Percentiles rank a stretch among this genome's conserved stretches.
Conservation (phyloP, 345 rosid species). For the Syzygium grande region DNA sequence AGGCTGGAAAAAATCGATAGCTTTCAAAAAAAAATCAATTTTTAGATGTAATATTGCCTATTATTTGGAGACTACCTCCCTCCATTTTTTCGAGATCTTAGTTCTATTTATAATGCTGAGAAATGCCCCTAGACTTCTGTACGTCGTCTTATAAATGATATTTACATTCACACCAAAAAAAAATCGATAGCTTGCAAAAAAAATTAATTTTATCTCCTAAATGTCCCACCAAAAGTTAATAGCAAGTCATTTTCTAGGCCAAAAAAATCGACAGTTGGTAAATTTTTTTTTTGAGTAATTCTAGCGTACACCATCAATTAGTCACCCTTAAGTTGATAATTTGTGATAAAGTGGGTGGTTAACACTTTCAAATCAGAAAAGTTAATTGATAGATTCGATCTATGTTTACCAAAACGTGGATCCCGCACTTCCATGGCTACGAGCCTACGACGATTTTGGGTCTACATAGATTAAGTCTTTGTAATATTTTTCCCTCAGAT, state of each 20-base stretch:
- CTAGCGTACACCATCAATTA: neutral
- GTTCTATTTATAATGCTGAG: no score
- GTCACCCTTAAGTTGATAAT: no score
- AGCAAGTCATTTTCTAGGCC: neutral
- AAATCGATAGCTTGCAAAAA: neutral
- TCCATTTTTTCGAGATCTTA: no score
- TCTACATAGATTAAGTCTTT: neutral
- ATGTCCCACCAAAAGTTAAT: neutral
- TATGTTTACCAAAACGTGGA: neutral
- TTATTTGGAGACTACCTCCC: no score
- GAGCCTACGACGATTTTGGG: neutral
- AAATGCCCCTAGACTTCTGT: no score
- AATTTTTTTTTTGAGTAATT: neutral
- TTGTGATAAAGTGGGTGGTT: neutral
- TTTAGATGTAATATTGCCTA: no score
- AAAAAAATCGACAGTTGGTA: rapidly evolving
- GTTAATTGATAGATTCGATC: neutral
- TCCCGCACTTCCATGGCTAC: neutral
- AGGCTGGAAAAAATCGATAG: neutral
- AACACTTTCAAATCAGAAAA: neutral
- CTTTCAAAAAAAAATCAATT: neutral
- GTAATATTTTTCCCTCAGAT: neutral
- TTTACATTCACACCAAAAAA: neutral
- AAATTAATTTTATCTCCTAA: neutral
- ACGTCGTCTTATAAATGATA: no score